phyloP scores from a whole-genome alignment of 2,329 filamentous ascomycete species.

The Ophiostoma pallidulum region DNA sequence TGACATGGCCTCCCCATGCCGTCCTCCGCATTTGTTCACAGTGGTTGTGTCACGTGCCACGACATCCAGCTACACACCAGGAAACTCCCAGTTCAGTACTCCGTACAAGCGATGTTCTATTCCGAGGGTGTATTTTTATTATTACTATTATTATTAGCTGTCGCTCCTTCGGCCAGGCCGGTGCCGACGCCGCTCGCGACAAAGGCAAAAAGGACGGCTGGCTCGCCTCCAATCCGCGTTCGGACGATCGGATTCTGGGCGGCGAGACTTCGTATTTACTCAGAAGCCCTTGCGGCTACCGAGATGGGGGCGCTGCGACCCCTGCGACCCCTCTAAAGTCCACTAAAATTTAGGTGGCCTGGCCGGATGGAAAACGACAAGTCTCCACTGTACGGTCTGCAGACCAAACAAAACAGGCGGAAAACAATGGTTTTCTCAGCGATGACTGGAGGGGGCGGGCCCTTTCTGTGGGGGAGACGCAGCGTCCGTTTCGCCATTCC shows the following conservation, averaged over 20 bases:
- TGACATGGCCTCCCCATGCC: too few species aligned
- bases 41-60: background rate
- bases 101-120: too few species aligned
- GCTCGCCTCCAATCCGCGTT: background rate
- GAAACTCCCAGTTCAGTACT: background rate
- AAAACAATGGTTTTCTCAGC: conserved; percentile 9
- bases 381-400: conserved; percentile 11
- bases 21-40: too few species aligned
- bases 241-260: conserved; percentile 16
- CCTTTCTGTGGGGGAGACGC: background rate
- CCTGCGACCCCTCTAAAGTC: background rate
- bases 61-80: background rate
- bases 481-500: too few species aligned
- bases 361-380: too few species aligned
- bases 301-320: conserved; percentile 10
- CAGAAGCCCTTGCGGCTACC: conserved; percentile 16
- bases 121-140: too few species aligned
- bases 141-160: too few species aligned
- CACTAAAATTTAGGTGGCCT: too few species aligned
- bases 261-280: conserved; percentile 17
- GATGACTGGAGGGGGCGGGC: background rate
- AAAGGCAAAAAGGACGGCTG: background rate
- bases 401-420: conserved; percentile 15
- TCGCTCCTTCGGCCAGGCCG: background rate
- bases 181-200: background rate